These are phyloP conservation scores for Hypomyces perniciosus DNA, from an alignment of 2,329 filamentous ascomycete species.

Conservation along the genomic window DNA sequence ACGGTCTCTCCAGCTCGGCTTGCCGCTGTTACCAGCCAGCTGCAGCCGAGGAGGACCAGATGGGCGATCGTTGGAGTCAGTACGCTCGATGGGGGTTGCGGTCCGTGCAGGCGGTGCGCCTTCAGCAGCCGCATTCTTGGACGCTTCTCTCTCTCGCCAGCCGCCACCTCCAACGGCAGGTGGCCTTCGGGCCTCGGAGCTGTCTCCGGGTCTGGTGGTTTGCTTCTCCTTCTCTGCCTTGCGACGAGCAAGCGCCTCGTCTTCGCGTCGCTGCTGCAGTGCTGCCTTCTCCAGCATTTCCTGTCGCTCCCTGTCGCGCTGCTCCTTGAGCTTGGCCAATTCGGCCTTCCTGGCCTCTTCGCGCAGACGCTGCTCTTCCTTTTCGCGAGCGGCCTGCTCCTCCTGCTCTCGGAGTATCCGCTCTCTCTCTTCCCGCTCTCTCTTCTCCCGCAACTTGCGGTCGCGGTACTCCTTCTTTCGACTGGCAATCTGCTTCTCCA, in stretches of 20 bases:
- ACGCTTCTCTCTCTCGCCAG: conserved; percentile 38
- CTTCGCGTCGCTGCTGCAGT: conserved; percentile 74
- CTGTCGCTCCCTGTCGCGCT: conserved; percentile 61
- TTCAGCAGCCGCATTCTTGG: conserved; percentile 26
- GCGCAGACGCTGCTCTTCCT: conserved; percentile 72
- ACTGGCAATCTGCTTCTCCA: conserved; percentile 83
- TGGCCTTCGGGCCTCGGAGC: conserved; percentile 23
- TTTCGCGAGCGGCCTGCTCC: conserved; percentile 73
- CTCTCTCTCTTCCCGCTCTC: conserved; percentile 80
- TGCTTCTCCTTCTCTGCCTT: conserved; percentile 57
- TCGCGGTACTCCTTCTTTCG: conserved; percentile 87
- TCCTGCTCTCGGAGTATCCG: conserved; percentile 73
- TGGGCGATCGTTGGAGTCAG: conserved; percentile 40
- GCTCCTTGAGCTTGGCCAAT: conserved; percentile 60
- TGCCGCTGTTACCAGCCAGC: conserved; percentile 53
- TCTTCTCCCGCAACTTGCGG: conserved; percentile 72
- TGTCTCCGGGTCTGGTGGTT: conserved; percentile 23
- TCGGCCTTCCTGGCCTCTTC: conserved; percentile 75
- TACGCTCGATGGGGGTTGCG: conserved; percentile 34
- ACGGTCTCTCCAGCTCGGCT: conserved; percentile 68
- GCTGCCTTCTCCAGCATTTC: conserved; percentile 60
- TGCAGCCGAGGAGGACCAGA: conserved; percentile 55
- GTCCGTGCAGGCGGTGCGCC: conserved; percentile 19
- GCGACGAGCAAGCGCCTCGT: conserved; percentile 75
- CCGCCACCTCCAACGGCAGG: conserved; percentile 32